Conservation (phyloP, 1,284 basidiomycete species). For the Tilletiopsis washingtonensis region DNA sequence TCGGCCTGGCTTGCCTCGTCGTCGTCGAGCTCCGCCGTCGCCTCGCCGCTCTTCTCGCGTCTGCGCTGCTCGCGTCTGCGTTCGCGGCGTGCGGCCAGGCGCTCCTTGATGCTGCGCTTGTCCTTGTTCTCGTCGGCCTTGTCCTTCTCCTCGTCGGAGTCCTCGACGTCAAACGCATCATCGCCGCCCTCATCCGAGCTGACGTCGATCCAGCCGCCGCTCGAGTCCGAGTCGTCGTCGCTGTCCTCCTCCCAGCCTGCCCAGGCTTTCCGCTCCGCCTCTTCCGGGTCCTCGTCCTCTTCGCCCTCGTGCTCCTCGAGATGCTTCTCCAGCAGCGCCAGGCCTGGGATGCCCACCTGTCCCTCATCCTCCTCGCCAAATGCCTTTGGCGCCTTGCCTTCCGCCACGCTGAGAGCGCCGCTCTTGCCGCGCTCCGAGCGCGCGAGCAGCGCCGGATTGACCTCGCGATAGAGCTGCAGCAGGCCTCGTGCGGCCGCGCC, state of each 20-base stretch:
- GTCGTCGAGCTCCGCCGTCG: slow-evolving; percentile 29
- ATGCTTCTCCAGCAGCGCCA: slow-evolving; percentile 45
- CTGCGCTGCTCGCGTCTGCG: slow-evolving; percentile 16
- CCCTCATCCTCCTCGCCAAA: slow-evolving; percentile 70
- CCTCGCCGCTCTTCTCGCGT: slow-evolving; percentile 31
- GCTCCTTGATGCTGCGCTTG: slow-evolving; percentile 13
- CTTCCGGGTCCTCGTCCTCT: slow-evolving; percentile 57
- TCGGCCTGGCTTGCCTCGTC: slow-evolving; percentile 18
- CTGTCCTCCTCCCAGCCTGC: slow-evolving; percentile 67
- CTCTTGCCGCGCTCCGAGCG: slow-evolving; percentile 62
- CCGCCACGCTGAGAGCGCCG: slow-evolving; percentile 32
- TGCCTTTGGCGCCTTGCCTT: slow-evolving; percentile 50
- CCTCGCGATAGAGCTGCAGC: slow-evolving; percentile 86
- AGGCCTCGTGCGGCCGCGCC: slow-evolving; percentile 78
- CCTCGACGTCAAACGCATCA: slow-evolving; percentile 57
- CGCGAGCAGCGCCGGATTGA: slow-evolving; percentile 88
- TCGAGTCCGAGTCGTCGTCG: slow-evolving; percentile 55
- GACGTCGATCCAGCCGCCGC: slow-evolving; percentile 71
- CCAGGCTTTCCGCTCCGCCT: slow-evolving; percentile 81
- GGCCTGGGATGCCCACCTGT: slow-evolving; percentile 74
- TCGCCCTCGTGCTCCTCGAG: slow-evolving; percentile 17
- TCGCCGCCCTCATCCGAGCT: slow-evolving; percentile 63
- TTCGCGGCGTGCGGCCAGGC: slow-evolving; percentile 14
- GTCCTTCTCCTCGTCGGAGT: slow-evolving; percentile 69
- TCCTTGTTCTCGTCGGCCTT: slow-evolving; percentile 35